Base-by-base conservation (phyloP, 352 stramenopile genomes). In the Phytophthora multivora region DNA sequence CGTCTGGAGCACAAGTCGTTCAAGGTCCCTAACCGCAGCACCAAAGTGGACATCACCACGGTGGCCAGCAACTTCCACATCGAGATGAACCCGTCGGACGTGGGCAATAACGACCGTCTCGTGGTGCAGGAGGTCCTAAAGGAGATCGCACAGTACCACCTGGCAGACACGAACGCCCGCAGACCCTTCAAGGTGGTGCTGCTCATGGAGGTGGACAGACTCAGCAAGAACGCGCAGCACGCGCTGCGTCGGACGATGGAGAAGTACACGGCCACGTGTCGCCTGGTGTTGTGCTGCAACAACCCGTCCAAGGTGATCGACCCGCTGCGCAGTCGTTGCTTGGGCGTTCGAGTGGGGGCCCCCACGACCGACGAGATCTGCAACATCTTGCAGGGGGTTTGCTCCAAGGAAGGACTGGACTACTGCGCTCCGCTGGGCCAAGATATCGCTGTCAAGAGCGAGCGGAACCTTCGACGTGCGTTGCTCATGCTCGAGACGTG, bases 51-150 rank as follows among this genome's bases (percentile, higher is more conserved):
- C 62, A 97, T 99, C 48, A 99, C 97, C 46, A 99, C 98, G 35
- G 89, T 99, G 11, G 94, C 91, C 18, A 98, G 84, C 76, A 98
- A 98, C 73, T 99, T 99, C 77, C 98, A 99, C 78, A 98, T 99
- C 45, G 97, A 99, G 77, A 97, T 99, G 80, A 99, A 98, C 65
- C 97, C 98, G 38, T 97, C 90, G 41, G 98, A 99, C 71, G 97
- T 92, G 21, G 97, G 97, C 19, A 96, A 89, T 45, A 97, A 97
- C 71, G 98, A 99, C 80, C 90, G 96, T 8, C 97, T 97, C 46
- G 95, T 99, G 30, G 92, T 99, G 39, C 97, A 99, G 74, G 96
- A 99, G 69, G 95, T 99, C 50, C 98, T 99, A 64, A 99, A 99
- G 77, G 97, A 99, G 81, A 99, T 99, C 64, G 97, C 98, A 9